Evolutionary conservation across 129 eudicot genomes (phyloP), one percentile per base, ranked within the genome.

Genomic region (Solidago caesia): DNA sequence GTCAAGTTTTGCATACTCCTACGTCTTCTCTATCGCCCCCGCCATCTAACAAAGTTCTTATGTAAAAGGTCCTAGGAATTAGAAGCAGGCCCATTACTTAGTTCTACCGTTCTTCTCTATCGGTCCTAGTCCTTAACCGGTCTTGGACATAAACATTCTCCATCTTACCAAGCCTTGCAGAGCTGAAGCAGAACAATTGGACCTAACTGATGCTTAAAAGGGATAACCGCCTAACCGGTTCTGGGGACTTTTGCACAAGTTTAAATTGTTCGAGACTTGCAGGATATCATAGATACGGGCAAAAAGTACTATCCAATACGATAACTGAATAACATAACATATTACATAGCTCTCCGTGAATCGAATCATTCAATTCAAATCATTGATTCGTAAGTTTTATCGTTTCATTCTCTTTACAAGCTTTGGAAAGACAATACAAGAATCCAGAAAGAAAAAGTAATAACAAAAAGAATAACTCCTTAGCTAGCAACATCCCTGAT

Each of bases 381-480:
- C 63, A 73, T 66, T 72, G 69, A 79, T 56, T 29, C 52, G 1
- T 79, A 12, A 52, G 33, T 44, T 64, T 71, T 64, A 47, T 56
- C 16, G 39, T 6, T 66, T 47, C 69, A 52, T 73, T 72, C 73
- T 73, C 77, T 73, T 73, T 79, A 73, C 83, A 73, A 66, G 56
- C 74, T 56, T 57, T 48, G 10, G 53, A 26, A 55, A n/a, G 55
- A 44, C 15, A 65, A 65, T 58, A 72, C 67, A 64, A 48, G 44
- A 67, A 64, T 64, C 74, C 62, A 64, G 43, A 79, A 79, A 45
- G 13, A 6, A 29, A 57, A 67, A 71, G 27, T 15, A 56, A 51
- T 13, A 51, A 51, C 16, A 47, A 43, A 63, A 53, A 4, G 47
- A 73, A 67, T 45, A 78, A 67, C 68, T 46, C 56, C 25, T 56